Base-by-base conservation (phyloP, 73 alveolate species). In the Chromera velia region DNA sequence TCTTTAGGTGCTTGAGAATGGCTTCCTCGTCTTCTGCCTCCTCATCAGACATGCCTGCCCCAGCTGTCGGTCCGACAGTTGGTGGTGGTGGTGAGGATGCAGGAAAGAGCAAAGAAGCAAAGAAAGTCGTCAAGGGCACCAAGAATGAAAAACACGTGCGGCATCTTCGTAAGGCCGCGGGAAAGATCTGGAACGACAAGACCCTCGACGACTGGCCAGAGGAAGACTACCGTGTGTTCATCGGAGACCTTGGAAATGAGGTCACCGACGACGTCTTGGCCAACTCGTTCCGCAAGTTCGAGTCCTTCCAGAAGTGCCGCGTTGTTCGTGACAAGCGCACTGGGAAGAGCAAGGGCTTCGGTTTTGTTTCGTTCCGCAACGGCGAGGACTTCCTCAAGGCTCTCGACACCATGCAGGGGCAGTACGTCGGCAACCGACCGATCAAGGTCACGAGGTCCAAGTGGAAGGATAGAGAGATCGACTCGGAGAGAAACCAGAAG, bases 341-440 rank as follows among this genome's bases (percentile, higher is more conserved):
- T 0, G 90, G 90, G 64, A 96, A 96, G 88, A 88, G 98, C 31
- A 96, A 90, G 75, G 99, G 99, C 72, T 96, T 88, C 85, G 99
- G 99, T 40, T 96, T 96, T 88, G 97, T 94, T 31, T 88, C 96
- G 40, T 88, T 96, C 81, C 76, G 91, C 71, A 94, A 91, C 62
- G 91, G 90, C 26, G 91, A 93, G 87, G 98, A 93, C 74, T 87
- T 83, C 82, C 83, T 94, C 67, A 93, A 88, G 69, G 97, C 98
- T 0, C 85, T 94, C 92, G 89, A 93, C 34, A 98, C 94, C 63
- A 94, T 96, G 98, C 82, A 96, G 83, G 98, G 98, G 32, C 93
- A 95, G 82, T 95, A 96, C 83, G 98, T 96, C 22, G 99, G 99
- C 47, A 96, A 96, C 85, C 87, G 99, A 81, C 99, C 99, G 28